Conservation (phyloP, 306 rosid species). For the Delonix regia region DNA sequence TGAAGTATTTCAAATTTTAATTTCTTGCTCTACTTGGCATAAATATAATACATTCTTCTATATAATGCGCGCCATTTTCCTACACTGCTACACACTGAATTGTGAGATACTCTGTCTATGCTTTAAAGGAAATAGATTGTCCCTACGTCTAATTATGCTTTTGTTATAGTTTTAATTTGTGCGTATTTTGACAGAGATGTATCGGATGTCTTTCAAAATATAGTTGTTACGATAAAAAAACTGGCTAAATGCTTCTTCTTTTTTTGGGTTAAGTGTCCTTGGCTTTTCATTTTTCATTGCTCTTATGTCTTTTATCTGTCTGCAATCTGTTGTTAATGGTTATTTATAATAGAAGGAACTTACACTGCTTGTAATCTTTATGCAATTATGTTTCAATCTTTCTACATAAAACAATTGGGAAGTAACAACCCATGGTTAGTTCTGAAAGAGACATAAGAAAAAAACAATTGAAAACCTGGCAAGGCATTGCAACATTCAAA, state of each 20-base stretch:
- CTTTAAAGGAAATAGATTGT: background rate
- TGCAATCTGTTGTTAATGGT: conserved; percentile 21
- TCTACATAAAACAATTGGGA: background rate
- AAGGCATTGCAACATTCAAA: background rate
- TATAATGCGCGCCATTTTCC: background rate
- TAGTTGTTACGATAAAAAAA: background rate
- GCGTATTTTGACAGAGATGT: background rate
- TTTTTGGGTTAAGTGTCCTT: background rate
- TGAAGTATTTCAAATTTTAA: no score
- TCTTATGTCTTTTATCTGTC: background rate
- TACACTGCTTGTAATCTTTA: no score
- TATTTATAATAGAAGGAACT: conserved; percentile 14
- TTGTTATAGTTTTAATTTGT: background rate
- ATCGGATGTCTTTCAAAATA: background rate
- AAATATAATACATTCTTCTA: background rate
- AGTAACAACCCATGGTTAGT: background rate
- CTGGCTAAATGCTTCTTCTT: background rate
- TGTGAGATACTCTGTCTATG: background rate
- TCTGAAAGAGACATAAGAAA: background rate
- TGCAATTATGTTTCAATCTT: background rate
- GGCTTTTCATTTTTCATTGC: no score
- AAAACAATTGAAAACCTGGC: background rate
- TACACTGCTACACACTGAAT: background rate
- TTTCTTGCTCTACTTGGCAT: background rate
- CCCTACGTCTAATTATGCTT: background rate